Conservation (phyloP, 169 alveolate genomes). For the Plasmodium malariae region DNA sequence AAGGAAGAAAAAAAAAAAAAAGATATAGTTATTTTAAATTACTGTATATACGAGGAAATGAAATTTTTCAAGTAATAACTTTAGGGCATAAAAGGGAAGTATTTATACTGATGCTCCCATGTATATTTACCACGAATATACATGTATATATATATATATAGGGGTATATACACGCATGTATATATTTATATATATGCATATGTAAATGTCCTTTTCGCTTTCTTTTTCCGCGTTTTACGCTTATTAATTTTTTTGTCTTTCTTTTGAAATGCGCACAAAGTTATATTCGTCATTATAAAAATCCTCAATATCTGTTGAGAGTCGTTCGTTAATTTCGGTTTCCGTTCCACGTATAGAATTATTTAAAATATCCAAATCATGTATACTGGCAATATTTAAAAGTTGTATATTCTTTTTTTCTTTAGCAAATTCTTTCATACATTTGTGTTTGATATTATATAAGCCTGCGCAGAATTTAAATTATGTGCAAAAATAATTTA, state of each 20-base stretch:
- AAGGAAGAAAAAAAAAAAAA: slow-evolving; percentile 7
- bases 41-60: too few relatives aligned
- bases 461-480: slow-evolving; percentile 19
- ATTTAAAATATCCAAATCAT: slow-evolving; percentile 19
- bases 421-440: slow-evolving; percentile 20
- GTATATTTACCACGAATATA: neutral
- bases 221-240: neutral
- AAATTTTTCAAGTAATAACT: too few relatives aligned
- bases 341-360: slow-evolving; percentile 44
- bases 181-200: neutral
- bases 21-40: neutral
- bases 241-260: neutral
- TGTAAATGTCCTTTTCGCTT: neutral
- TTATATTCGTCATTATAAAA: slow-evolving; percentile 63
- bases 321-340: slow-evolving; percentile 31
- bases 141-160: neutral
- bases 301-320: slow-evolving; percentile 40
- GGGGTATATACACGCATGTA: neutral
- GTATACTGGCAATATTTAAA: slow-evolving; percentile 24
- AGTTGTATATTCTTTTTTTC: slow-evolving; percentile 32
- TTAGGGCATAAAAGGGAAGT: too few relatives aligned
- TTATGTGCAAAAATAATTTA: neutral
- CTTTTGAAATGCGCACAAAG: slow-evolving; percentile 22
- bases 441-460: slow-evolving; percentile 18
- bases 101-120: too few relatives aligned